Percentiles rank a stretch among this genome's conserved stretches.
Evolutionary conservation across 176 grass and related monocot species (phyloP).

Genomic region (Aegilops bicornis): DNA sequence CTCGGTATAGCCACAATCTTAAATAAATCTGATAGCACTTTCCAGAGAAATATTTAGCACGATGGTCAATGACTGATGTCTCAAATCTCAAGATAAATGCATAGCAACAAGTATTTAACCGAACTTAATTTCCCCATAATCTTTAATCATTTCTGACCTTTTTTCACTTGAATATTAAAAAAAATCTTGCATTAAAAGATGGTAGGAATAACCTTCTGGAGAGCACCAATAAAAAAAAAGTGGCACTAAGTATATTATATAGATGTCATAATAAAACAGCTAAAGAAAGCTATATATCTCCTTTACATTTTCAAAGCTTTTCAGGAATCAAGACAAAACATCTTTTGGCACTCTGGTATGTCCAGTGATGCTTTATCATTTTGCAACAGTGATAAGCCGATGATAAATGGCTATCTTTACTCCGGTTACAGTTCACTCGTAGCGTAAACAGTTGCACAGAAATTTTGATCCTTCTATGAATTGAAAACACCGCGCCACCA

Average conservation of each 20-base stretch:
- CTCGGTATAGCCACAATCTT: background rate
- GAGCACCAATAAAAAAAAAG: background rate
- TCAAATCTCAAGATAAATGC: background rate
- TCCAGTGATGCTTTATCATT: background rate
- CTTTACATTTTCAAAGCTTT: background rate
- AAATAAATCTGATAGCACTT: no score
- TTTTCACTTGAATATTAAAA: background rate
- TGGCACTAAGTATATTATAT: background rate
- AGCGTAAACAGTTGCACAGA: background rate
- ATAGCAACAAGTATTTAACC: background rate
- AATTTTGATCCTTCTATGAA: no score
- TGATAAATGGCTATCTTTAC: background rate
- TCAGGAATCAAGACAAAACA: background rate
- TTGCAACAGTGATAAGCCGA: background rate
- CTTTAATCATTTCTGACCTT: background rate
- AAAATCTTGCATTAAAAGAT: background rate
- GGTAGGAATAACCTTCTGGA: background rate
- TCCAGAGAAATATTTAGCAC: background rate
- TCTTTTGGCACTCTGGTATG: background rate
- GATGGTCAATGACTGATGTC: background rate
- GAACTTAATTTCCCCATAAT: constrained; percentile 6
- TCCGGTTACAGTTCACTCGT: background rate
- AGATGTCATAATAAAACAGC: background rate
- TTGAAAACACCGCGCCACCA: no score
- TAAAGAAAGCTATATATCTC: constrained; percentile 38